Base-by-base conservation (phyloP, 345 rosid species). In the Murraya paniculata region DNA sequence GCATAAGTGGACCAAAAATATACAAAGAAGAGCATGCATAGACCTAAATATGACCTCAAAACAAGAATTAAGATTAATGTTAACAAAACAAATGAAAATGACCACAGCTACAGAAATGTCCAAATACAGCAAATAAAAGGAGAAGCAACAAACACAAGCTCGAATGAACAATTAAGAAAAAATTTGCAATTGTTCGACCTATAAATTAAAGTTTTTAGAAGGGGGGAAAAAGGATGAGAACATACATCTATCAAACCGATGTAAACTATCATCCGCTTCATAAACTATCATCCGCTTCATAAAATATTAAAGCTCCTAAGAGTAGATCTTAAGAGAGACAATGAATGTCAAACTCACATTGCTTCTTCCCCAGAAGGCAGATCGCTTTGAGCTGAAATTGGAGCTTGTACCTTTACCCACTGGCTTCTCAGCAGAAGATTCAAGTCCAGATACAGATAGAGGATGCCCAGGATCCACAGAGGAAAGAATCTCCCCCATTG, bases 341-440 rank as follows among this genome's bases (percentile, higher is more conserved):
- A 79, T 76, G 39, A 78, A 80, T 58, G 62, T 75, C 61, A 53
- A 60, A 87, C 98, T 86, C 84, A 96, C 99, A 84, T 81, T 84
- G 82, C 90, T 93, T 88, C 98, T 92, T 82, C 97, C 93, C 99
- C 99, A 94, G 80, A 96, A 91, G 61, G 94, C 80, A 81, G 97
- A 77, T 38, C 93, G 86, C 87, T 90, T 94, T 31, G 90, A 62
- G 67, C 82, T 88, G 80, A 64, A 75, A 79, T 87, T 90, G 74
- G 98, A 89, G 73, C 90, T 87, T 19, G 92, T 81, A 79, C 81
- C 79, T 85, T 91, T 93, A 86, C 87, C 85, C 61, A 76, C 76
- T 5, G 92, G 45, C 89, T 89, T 94, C 80, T 87, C 96, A 72
- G 81, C 79, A 73, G 91, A 85, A 31, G 89, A 88, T 66, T 94